phyloP scores from a whole-genome alignment of 1,284 basidiomycete genomes.

The Rhodotorula sp. region DNA sequence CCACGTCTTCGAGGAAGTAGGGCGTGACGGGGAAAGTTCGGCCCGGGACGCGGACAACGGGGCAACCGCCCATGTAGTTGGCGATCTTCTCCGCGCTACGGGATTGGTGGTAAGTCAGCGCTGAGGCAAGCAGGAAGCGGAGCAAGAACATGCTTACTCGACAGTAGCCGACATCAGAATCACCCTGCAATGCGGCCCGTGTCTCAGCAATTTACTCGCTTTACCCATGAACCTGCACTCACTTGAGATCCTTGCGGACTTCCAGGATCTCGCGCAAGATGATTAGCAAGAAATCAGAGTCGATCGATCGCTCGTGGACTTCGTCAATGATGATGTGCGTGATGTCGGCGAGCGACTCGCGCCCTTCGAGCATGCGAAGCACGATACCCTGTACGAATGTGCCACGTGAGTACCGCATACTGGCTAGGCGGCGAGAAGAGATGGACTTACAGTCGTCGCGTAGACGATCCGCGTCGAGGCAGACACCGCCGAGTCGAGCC shows the following conservation, averaged over 20 bases:
- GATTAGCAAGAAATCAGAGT: constrained; percentile 95
- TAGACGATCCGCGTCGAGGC: constrained; percentile 56
- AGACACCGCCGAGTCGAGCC: constrained; percentile 70
- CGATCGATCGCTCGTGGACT: constrained; percentile 91
- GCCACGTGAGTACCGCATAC: constrained; percentile 27
- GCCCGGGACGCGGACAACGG: constrained; percentile 79
- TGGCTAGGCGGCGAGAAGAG: too few species aligned
- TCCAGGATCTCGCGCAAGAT: constrained; percentile 85
- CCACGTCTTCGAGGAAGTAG: constrained; percentile 85
- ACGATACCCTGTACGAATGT: constrained; percentile 75
- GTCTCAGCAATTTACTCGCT: background rate
- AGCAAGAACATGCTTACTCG: constrained; percentile 53
- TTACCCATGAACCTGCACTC: constrained; percentile 26
- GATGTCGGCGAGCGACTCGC: constrained; percentile 85
- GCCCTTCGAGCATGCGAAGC: constrained; percentile 88
- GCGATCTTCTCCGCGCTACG: constrained; percentile 76
- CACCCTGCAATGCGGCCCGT: constrained; percentile 58
- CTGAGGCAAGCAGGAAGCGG: background rate
- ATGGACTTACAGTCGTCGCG: constrained; percentile 60
- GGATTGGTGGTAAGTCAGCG: background rate
- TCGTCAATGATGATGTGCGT: constrained; percentile 88
- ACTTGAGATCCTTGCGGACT: constrained; percentile 81
- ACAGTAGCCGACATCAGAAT: constrained; percentile 98
- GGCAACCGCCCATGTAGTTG: constrained; percentile 87
- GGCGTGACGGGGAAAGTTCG: constrained; percentile 95